Conservation (phyloP, 2,329 filamentous ascomycete species). For the Cytospora piceae region DNA sequence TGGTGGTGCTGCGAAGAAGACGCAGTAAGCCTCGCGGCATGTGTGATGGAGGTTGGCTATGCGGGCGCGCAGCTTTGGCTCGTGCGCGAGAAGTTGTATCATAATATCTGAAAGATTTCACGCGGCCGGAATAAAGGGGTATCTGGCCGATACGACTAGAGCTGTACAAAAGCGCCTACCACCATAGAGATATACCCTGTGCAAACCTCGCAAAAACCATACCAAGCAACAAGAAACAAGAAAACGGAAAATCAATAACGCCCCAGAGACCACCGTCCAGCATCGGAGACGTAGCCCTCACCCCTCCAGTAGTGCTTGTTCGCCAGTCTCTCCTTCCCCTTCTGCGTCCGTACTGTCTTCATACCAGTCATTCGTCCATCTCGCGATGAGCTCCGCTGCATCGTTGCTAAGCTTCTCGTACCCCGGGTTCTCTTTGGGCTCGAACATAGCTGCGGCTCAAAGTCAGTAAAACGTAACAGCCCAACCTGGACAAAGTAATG, state of each 20-base stretch:
- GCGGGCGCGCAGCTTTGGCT: neutral
- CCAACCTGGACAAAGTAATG: neutral
- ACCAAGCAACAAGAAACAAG: neutral
- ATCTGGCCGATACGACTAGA: conserved; percentile 17
- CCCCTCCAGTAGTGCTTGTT: neutral
- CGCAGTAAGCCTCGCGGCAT: conserved; percentile 38
- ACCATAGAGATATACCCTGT: conserved; percentile 10
- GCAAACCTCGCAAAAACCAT: conserved; percentile 18
- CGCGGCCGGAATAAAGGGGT: conserved; percentile 19
- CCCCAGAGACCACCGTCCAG: neutral
- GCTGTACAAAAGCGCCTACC: conserved; percentile 1
- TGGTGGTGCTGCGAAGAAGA: conserved; percentile 52
- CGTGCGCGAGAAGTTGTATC: neutral
- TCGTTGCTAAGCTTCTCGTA: conserved; percentile 69
- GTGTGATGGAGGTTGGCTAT: neutral
- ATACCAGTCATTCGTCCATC: conserved; percentile 73
- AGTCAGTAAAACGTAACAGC: neutral
- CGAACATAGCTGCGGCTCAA: conserved; percentile 67
- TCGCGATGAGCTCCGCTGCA: conserved; percentile 66
- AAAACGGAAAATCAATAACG: neutral
- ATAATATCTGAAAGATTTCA: neutral
- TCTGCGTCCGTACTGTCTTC: conserved; percentile 51
- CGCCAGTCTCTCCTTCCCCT: neutral
- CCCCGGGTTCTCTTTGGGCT: conserved; percentile 70
- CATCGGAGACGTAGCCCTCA: neutral